Base-by-base conservation (phyloP, 306 rosid genomes). In the Quercus agrifolia region DNA sequence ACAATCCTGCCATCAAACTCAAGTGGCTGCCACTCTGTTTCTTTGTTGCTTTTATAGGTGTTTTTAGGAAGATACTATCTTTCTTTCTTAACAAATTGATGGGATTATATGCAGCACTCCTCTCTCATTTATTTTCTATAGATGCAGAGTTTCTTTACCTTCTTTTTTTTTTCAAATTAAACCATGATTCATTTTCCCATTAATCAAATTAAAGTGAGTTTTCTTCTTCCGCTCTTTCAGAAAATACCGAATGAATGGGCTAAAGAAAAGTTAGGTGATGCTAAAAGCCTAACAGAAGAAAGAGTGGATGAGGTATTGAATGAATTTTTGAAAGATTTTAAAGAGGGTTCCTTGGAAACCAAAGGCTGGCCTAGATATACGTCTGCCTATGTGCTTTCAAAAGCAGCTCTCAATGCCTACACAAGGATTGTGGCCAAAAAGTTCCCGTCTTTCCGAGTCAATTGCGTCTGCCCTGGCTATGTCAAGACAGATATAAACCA, bases 261-360 rank as follows among this genome's bases (percentile, higher is more conserved):
- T 5, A 77, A 55, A 55, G 25, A 33, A 23, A 66, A 52, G 31
- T 46, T 77, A 2, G 30, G 70, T 35, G 58, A 70, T 41, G 71
- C 1, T 18, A 70, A 78, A 41, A 78, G 23, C n/a, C 59, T 78
- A 1, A 70, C 76, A 1, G 81, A 69, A 57, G 71, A 78, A 61
- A 70, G 64, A 21, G 59, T 80, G 23, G 80, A 80, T 44, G 71
- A 68, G 3, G 76, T 80, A 1, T 5, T 80, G 30, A 69, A 20
- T 0, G 30, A 56, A 69, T 69, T 80, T 17, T 11, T 69, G 6
- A 68, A 58, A 56, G 84, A 75, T 70, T 68, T 67, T 25, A 75
- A 80, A 35, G 61, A 75, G 18, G 80, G 57, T 3, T 41, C 62
- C 5, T 25, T 56, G 33, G 71, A 75, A 75, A 27, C 31, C 7